Evolutionary conservation across 176 grass and related monocot species (phyloP).

Genomic region (Zoysia pacifica): DNA sequence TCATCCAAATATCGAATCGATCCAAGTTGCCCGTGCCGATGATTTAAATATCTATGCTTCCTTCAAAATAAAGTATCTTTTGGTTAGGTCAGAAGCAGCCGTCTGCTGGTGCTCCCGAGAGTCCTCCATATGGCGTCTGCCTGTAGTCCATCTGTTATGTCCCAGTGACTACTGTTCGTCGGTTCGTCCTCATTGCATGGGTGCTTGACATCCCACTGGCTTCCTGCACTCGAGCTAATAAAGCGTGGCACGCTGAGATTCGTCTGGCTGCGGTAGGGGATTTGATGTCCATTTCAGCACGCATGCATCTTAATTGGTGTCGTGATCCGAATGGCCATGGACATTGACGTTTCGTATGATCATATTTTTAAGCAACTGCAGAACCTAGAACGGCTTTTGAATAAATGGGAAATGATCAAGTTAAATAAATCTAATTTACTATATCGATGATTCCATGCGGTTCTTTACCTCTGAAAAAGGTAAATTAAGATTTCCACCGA

Average conservation of each 20-base stretch:
- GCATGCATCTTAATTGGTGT: slow-evolving; percentile 6
- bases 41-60: not conserved
- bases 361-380: too few species aligned
- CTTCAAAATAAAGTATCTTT: not conserved
- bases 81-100: slow-evolving; percentile 5
- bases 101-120: not conserved
- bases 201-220: slow-evolving; percentile 17
- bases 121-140: not conserved
- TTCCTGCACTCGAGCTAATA: not conserved
- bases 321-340: slow-evolving; percentile 38
- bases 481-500: too few species aligned
- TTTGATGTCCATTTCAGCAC: not conserved
- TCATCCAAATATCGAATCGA: not conserved
- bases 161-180: not conserved
- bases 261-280: not conserved
- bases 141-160: slow-evolving; percentile 6
- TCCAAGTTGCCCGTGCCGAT: slow-evolving; percentile 13
- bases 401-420: not conserved
- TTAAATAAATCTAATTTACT: not conserved
- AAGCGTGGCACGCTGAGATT: slow-evolving; percentile 3
- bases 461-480: too few species aligned
- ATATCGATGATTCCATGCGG: too few species aligned
- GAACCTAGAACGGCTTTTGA: too few species aligned
- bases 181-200: not conserved
- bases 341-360: slow-evolving; percentile 19